phyloP scores from a whole-genome alignment of 805 yeast species.

The Wickerhamia fluorescens region DNA sequence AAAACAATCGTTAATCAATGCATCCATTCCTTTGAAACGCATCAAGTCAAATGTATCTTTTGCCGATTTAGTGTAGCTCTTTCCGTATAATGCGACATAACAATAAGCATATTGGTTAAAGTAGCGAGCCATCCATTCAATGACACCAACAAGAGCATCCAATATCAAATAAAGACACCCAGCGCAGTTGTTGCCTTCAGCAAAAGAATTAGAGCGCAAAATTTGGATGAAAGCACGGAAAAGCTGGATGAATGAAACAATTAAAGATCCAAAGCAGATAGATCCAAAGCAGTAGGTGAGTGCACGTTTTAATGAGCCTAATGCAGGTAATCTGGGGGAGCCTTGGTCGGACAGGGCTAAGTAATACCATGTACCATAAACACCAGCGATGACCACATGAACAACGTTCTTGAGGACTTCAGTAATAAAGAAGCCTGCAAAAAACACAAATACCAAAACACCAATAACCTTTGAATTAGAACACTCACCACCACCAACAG shows the following conservation, averaged over 20 bases:
- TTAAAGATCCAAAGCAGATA: conserved; percentile 75
- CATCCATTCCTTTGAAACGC: conserved; percentile 75
- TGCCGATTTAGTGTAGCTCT: conserved; percentile 66
- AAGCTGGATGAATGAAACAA: conserved; percentile 66
- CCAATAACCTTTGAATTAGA: conserved; percentile 58
- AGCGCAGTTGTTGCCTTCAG: conserved; percentile 45
- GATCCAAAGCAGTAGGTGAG: conserved; percentile 86
- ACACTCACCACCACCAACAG: conserved; percentile 46
- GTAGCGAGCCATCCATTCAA: conserved; percentile 77
- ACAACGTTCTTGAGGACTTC: conserved; percentile 78
- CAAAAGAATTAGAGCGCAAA: conserved; percentile 45
- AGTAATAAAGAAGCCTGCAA: conserved; percentile 77
- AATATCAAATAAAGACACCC: conserved; percentile 47
- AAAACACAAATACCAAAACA: conserved; percentile 62
- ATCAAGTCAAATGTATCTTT: conserved; percentile 76
- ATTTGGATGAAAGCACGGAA: conserved; percentile 48
- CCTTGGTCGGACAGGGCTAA: conserved; percentile 69
- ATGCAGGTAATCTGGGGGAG: conserved; percentile 71
- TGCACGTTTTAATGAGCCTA: conserved; percentile 74
- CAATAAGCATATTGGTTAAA: conserved; percentile 90
- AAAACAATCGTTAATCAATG: conserved; percentile 76
- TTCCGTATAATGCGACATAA: conserved; percentile 82
- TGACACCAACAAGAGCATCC: conserved; percentile 52
- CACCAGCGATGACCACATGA: conserved; percentile 76
- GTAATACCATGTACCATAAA: conserved; percentile 90